A percentile compares a stretch with the other conserved stretches of the same genome.
Evolutionary conservation across 805 yeast genomes (phyloP).

Genomic region (Candida vartiovaarae): DNA sequence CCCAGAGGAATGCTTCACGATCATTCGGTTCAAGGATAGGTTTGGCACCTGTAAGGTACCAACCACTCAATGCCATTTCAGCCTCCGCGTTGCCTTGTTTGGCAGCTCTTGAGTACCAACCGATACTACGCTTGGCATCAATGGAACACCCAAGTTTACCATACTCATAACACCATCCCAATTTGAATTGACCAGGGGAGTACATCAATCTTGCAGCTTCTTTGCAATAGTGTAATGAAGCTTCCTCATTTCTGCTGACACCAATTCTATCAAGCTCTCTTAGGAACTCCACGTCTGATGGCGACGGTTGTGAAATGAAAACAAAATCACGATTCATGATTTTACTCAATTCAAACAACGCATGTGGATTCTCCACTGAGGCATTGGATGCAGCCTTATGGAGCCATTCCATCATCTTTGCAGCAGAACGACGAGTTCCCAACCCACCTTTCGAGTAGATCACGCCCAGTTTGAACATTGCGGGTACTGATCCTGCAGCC

Average conservation of each 20-base stretch:
- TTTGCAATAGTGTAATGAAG: conserved; percentile 46
- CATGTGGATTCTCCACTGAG: conserved; percentile 42
- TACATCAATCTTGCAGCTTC: conserved; percentile 56
- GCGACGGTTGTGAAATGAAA: conserved; percentile 6
- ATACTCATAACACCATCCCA: conserved; percentile 69
- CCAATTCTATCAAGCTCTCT: conserved; percentile 27
- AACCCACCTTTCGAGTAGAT: conserved; percentile 44
- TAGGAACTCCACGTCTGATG: conserved; percentile 26
- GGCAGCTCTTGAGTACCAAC: conserved; percentile 72
- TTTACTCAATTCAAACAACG: conserved; percentile 51
- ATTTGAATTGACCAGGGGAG: conserved; percentile 59
- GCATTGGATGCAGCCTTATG: conserved; percentile 40
- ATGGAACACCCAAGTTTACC: conserved; percentile 49
- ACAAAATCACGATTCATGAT: conserved; percentile 42
- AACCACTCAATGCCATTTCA: conserved; percentile 66
- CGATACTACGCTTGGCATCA: conserved; percentile 53
- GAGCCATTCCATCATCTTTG: conserved; percentile 45
- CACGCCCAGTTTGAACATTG: conserved; percentile 73
- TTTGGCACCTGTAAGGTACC: conserved; percentile 68
- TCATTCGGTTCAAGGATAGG: conserved; percentile 48
- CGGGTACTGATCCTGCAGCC: conserved; percentile 49
- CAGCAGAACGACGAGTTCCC: conserved; percentile 31
- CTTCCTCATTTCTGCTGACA: conserved; percentile 28
- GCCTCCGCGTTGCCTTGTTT: conserved; percentile 53
- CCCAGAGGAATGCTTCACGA: conserved; percentile 63